Percentiles rank a stretch among this genome's conserved stretches.
phyloP scores from a whole-genome alignment of 208 protist genomes.

The Acanthamoeba culbertsoni region DNA sequence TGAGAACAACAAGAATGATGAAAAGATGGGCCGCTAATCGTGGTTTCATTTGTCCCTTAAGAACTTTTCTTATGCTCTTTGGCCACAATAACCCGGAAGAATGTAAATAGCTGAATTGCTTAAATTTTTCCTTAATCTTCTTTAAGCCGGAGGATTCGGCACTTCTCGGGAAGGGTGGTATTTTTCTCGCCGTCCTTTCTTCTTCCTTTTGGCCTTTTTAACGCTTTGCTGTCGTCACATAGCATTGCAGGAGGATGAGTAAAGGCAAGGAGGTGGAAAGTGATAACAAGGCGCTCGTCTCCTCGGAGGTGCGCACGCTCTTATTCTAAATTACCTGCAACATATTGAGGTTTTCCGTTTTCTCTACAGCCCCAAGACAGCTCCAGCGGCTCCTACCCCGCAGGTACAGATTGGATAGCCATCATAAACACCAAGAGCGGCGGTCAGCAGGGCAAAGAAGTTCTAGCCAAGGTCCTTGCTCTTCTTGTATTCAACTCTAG shows the following conservation, averaged over 20 bases:
- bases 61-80: background rate
- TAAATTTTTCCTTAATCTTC: too few species aligned
- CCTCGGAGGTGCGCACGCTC: too few species aligned
- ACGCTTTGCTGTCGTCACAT: background rate
- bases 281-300: background rate
- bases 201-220: background rate
- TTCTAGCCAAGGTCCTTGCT: background rate
- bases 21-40: background rate
- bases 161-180: too few species aligned
- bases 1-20: background rate
- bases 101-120: background rate
- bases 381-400: background rate
- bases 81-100: too few species aligned
- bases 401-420: constrained; percentile 23
- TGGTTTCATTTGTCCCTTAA: background rate
- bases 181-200: too few species aligned
- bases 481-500: background rate
- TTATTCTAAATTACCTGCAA: background rate
- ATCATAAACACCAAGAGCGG: constrained; percentile 56
- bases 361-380: background rate
- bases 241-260: background rate
- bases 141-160: too few species aligned
- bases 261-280: background rate
- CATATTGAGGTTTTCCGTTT: background rate
- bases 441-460: background rate